Evolutionary conservation across 805 yeast genomes (phyloP).

Genomic region (Saturnispora hagleri): DNA sequence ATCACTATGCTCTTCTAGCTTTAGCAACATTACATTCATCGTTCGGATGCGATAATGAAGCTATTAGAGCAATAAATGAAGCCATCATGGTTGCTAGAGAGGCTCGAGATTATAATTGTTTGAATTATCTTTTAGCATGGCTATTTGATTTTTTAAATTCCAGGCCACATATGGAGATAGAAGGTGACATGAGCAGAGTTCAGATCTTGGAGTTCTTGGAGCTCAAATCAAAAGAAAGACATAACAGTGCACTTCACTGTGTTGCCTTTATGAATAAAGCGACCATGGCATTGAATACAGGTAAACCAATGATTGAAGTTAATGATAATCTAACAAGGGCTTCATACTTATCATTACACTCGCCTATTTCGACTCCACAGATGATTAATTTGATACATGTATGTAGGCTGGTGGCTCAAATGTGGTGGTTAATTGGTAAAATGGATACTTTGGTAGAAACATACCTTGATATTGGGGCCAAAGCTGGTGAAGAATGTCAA

Average conservation of each 20-base stretch:
- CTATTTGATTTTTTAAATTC: conserved; percentile 58
- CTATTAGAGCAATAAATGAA: conserved; percentile 73
- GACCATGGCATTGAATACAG: conserved; percentile 42
- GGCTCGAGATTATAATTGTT: conserved; percentile 62
- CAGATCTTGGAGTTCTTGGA: conserved; percentile 54
- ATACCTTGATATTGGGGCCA: conserved; percentile 1
- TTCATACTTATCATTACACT: conserved; percentile 39
- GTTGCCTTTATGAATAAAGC: conserved; percentile 62
- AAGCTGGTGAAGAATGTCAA: conserved; percentile 23
- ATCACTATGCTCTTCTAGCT: conserved; percentile 69
- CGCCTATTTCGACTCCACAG: neutral
- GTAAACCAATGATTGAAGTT: conserved; percentile 36
- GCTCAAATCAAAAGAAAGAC: conserved; percentile 41
- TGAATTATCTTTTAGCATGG: conserved; percentile 69
- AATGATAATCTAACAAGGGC: conserved; percentile 53
- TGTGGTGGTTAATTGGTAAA: conserved; percentile 7
- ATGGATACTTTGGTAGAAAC: neutral
- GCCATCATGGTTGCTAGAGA: conserved; percentile 85
- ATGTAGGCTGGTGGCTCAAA: conserved; percentile 4
- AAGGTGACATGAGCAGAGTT: conserved; percentile 6
- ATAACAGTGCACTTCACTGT: conserved; percentile 40
- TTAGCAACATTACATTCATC: conserved; percentile 63
- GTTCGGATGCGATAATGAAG: conserved; percentile 58
- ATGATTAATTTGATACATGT: conserved; percentile 2
- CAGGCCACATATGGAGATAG: conserved; percentile 39